Evolutionary conservation across 805 yeast genomes (phyloP).

Genomic region (Starmerella asiatica): DNA sequence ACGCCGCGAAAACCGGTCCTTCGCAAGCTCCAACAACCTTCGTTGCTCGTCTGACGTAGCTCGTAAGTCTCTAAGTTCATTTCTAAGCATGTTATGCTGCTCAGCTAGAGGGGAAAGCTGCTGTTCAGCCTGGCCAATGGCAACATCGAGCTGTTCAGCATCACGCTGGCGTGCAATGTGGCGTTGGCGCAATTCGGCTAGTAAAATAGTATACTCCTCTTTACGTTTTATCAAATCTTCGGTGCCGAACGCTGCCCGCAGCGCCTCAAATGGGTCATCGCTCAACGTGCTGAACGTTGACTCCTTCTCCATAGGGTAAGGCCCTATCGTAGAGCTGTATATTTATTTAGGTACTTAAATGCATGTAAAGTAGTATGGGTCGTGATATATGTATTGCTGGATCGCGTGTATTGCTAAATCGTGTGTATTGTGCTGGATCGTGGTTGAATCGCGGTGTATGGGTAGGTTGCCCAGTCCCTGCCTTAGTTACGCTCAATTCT

Average conservation of each 20-base stretch:
- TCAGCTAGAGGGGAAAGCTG: neutral
- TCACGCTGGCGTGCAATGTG: slow-evolving; percentile 7
- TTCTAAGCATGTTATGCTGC: slow-evolving; percentile 11
- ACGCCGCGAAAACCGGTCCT: slow-evolving; percentile 2
- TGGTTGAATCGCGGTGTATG: too few relatives aligned
- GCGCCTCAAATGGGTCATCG: slow-evolving; percentile 3
- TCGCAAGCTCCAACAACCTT: slow-evolving; percentile 1
- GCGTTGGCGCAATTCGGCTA: slow-evolving; percentile 6
- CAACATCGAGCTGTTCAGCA: neutral
- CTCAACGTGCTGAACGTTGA: slow-evolving; percentile 4
- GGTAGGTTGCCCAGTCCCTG: too few relatives aligned
- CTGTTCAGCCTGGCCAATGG: neutral
- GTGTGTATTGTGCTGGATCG: too few relatives aligned
- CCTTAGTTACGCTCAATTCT: too few relatives aligned
- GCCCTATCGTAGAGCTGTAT: too few relatives aligned
- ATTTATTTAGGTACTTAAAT: too few relatives aligned
- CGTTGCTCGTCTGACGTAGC: slow-evolving; percentile 16
- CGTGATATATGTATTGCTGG: too few relatives aligned
- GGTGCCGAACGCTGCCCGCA: neutral
- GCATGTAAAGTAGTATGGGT: too few relatives aligned
- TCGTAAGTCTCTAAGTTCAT: slow-evolving; percentile 15
- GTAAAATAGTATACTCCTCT: neutral
- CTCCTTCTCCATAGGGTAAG: too few relatives aligned
- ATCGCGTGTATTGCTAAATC: too few relatives aligned
- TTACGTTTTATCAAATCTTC: neutral